These are phyloP conservation scores for Stagonosporopsis vannaccii DNA, from an alignment of 2,329 filamentous ascomycete species.

Conservation along the genomic window DNA sequence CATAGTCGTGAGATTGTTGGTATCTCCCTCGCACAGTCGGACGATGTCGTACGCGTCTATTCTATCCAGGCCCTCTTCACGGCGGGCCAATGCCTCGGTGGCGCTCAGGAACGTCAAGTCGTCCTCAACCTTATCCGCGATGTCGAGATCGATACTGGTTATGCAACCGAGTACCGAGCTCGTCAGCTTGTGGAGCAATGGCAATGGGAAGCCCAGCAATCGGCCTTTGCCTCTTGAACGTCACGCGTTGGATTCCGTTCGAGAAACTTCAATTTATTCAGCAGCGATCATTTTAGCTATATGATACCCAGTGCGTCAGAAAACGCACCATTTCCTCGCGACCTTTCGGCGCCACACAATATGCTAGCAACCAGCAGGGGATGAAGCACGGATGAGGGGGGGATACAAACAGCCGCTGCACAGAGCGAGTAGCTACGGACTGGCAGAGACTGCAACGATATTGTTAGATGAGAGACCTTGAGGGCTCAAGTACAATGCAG, in stretches of 20 bases:
- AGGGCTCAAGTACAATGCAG: conserved; percentile 18
- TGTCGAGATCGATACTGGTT: conserved; percentile 69
- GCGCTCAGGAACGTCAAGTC: conserved; percentile 61
- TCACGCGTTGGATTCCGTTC: not conserved
- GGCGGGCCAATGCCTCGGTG: conserved; percentile 66
- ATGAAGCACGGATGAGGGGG: conserved; percentile 2
- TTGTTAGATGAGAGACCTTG: conserved; percentile 8
- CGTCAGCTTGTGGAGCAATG: conserved; percentile 61
- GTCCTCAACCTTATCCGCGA: conserved; percentile 64
- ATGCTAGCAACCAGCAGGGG: not conserved
- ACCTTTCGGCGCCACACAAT: not conserved
- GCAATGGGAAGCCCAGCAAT: conserved; percentile 46
- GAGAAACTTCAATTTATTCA: not conserved
- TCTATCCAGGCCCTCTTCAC: conserved; percentile 68
- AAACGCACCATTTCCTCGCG: conserved; percentile 3
- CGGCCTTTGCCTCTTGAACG: conserved; percentile 27
- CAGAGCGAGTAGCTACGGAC: not conserved
- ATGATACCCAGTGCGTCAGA: conserved; percentile 17
- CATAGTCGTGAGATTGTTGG: conserved; percentile 69
- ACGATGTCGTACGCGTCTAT: conserved; percentile 64
- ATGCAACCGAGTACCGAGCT: conserved; percentile 68
- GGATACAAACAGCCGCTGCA: conserved; percentile 9
- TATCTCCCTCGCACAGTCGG: conserved; percentile 64
- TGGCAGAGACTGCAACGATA: conserved; percentile 17
- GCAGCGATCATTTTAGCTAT: conserved; percentile 2